Evolutionary conservation across 208 protist genomes (phyloP).

Genomic region (Endotrypanum monterogeii): DNA sequence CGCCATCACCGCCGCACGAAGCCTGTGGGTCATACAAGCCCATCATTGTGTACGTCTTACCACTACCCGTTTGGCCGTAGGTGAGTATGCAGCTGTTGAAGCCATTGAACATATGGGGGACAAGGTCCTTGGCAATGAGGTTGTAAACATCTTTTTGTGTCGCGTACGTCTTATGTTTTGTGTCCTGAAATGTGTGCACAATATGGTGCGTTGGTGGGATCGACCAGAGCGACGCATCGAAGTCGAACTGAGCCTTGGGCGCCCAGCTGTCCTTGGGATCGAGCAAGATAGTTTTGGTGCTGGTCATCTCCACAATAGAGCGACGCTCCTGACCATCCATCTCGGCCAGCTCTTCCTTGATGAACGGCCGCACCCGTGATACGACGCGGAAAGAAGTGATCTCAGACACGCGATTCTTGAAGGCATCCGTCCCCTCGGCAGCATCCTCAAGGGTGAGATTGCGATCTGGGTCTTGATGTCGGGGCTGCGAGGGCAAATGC

Average conservation of each 20-base stretch:
- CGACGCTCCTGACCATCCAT: constrained; percentile 85
- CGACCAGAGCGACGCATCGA: constrained; percentile 90
- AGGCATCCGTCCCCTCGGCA: constrained; percentile 67
- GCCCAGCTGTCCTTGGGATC: constrained; percentile 84
- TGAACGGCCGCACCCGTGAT: constrained; percentile 87
- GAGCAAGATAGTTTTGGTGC: constrained; percentile 85
- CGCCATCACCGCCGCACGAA: constrained; percentile 72
- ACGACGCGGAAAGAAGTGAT: constrained; percentile 90
- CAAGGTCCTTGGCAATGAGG: constrained; percentile 87
- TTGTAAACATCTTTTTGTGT: constrained; percentile 92
- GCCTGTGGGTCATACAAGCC: constrained; percentile 78
- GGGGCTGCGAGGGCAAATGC: constrained; percentile 2
- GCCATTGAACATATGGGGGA: constrained; percentile 93
- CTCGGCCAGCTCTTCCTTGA: constrained; percentile 84
- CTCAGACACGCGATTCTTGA: constrained; percentile 78
- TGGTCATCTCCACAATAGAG: constrained; percentile 90
- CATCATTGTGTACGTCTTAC: constrained; percentile 94
- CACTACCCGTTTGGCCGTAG: constrained; percentile 93
- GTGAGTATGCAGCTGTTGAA: constrained; percentile 93
- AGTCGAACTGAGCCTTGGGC: constrained; percentile 91
- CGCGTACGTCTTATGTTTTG: constrained; percentile 65
- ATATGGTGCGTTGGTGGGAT: constrained; percentile 85
- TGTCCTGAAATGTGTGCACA: constrained; percentile 86
- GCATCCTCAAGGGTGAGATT: constrained; percentile 51
- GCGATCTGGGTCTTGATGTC: constrained; percentile 27